These are phyloP conservation scores for Rosa hybrid DNA, from an alignment of 331 rosid genomes.

Conservation along the genomic window DNA sequence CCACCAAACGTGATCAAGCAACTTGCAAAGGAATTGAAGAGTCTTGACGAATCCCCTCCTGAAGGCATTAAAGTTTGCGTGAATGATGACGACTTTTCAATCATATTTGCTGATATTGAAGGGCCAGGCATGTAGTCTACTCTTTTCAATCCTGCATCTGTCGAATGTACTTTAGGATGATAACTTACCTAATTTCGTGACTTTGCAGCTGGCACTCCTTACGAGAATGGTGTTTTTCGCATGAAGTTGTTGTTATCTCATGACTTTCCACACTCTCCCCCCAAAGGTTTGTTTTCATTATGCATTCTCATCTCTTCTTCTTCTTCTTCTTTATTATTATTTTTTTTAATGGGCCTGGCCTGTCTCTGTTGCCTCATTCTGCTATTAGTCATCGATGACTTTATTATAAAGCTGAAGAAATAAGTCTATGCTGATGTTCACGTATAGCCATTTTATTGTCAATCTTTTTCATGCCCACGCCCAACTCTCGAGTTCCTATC, in stretches of 20 bases:
- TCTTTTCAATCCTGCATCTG: background rate
- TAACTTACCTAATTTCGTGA: constrained; percentile 22
- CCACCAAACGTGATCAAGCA: constrained; percentile 96
- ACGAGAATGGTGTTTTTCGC: constrained; percentile 92
- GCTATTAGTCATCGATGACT: background rate
- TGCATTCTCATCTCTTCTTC: background rate
- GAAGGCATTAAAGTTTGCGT: constrained; percentile 95
- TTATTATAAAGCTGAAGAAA: background rate
- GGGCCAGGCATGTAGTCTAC: constrained; percentile 80
- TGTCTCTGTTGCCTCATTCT: background rate
- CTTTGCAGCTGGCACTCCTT: constrained; percentile 93
- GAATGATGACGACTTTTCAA: constrained; percentile 89
- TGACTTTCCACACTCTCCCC: constrained; percentile 93
- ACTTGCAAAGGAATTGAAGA: constrained; percentile 97
- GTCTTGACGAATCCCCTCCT: constrained; percentile 91
- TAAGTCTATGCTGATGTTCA: background rate
- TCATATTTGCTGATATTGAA: constrained; percentile 84
- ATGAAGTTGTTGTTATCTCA: constrained; percentile 81
- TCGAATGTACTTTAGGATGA: constrained; percentile 8
- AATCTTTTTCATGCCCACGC: background rate
- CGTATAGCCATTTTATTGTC: background rate
- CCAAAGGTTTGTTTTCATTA: constrained; percentile 63
- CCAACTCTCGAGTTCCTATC: background rate
- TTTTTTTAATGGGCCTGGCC: background rate
- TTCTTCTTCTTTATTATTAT: background rate